phyloP scores from a whole-genome alignment of 352 stramenopile species.

The Aphanomyces cochlioides region DNA sequence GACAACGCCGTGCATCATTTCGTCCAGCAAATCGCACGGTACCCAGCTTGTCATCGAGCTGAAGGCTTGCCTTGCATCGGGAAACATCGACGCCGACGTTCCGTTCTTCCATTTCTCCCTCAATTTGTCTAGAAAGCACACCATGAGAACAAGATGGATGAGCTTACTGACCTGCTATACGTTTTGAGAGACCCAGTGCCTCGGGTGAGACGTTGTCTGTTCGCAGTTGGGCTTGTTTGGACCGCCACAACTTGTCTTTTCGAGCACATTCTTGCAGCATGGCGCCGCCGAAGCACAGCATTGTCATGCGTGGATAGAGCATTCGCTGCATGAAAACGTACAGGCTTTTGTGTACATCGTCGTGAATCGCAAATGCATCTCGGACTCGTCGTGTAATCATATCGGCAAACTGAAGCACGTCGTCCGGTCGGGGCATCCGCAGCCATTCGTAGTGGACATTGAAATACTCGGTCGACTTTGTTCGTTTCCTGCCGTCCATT shows the following conservation, averaged over 20 bases:
- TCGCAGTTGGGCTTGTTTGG: constrained; percentile 57
- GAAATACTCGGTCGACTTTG: constrained; percentile 10
- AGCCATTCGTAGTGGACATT: constrained; percentile 40
- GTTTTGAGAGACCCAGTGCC: constrained; percentile 47
- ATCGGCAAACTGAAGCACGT: constrained; percentile 76
- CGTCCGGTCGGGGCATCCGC: constrained; percentile 56
- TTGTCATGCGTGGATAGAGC: constrained; percentile 63
- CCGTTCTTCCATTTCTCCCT: constrained; percentile 34
- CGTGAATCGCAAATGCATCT: constrained; percentile 63
- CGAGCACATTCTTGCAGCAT: constrained; percentile 65
- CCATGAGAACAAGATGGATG: constrained; percentile 35
- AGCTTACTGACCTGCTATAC: constrained; percentile 48
- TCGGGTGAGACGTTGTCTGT: constrained; percentile 55
- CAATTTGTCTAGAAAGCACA: constrained; percentile 26
- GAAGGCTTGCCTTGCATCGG: constrained; percentile 48
- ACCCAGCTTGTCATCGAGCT: constrained; percentile 73
- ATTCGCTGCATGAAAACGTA: constrained; percentile 70
- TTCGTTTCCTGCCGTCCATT: neutral
- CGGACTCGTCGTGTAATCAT: constrained; percentile 61
- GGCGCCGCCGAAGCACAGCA: constrained; percentile 72
- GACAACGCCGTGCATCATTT: constrained; percentile 81
- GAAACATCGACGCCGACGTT: constrained; percentile 43
- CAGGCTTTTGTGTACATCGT: constrained; percentile 76
- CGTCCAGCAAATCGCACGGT: constrained; percentile 77
- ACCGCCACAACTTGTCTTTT: constrained; percentile 82